phyloP scores from a whole-genome alignment of 345 rosid genomes.

The Litchi chinensis region DNA sequence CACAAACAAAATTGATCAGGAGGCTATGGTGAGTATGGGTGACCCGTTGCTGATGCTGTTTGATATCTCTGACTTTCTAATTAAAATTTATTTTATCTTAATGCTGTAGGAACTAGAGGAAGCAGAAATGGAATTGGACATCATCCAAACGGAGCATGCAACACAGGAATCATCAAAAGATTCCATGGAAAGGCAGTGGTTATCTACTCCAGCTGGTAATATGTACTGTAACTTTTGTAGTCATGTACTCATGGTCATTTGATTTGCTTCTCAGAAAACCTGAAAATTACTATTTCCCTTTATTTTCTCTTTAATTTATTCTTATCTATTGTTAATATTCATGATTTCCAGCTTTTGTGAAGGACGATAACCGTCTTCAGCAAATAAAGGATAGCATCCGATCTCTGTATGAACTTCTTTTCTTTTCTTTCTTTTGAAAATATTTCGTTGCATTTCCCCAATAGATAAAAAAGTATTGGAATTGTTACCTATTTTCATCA shows the following conservation, averaged over 20 bases:
- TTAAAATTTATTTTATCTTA: conserved; percentile 17
- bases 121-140: conserved; percentile 72
- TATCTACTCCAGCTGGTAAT: conserved; percentile 39
- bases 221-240: conserved; percentile 6
- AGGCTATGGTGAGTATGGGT: conserved; percentile 51
- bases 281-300: neutral
- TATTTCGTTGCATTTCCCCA: conserved; percentile 1
- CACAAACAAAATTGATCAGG: conserved; percentile 48
- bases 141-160: conserved; percentile 51
- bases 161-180: conserved; percentile 33
- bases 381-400: conserved; percentile 64
- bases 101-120: conserved; percentile 64
- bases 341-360: conserved; percentile 44
- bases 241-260: neutral
- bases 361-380: conserved; percentile 58
- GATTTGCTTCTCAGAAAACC: neutral
- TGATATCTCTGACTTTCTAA: conserved; percentile 9
- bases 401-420: conserved; percentile 50
- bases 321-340: conserved; percentile 12
- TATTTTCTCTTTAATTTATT: neutral
- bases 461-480: neutral
- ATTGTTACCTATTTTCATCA: conserved; percentile 5
- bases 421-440: neutral
- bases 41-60: neutral
- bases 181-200: conserved; percentile 37